Conservation (phyloP, 2,329 filamentous ascomycete species). For the Fusarium sp. region DNA sequence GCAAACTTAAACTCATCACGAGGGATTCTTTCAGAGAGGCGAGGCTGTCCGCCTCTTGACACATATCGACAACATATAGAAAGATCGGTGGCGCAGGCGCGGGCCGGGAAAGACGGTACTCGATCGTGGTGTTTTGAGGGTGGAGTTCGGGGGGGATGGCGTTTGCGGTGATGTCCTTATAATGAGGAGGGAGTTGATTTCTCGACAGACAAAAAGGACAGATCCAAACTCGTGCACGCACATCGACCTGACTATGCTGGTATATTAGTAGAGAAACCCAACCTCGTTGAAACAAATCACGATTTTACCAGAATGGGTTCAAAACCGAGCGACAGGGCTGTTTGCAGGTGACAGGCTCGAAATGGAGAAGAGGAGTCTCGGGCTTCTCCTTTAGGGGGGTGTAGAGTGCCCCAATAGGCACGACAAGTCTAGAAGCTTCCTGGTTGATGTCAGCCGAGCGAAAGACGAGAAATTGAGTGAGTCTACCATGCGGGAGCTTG, state of each 20-base stretch:
- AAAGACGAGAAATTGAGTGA: conserved; percentile 21
- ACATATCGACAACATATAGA: conserved; percentile 86
- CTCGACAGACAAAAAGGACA: conserved; percentile 88
- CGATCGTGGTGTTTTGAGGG: conserved; percentile 85
- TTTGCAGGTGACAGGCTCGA: conserved; percentile 97
- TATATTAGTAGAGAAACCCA: conserved; percentile 37
- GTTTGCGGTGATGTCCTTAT: conserved; percentile 88
- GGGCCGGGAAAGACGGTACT: conserved; percentile 82
- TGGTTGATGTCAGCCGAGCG: conserved; percentile 48
- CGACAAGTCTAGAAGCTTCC: conserved; percentile 94
- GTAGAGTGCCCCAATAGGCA: conserved; percentile 95
- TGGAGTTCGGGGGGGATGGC: conserved; percentile 86
- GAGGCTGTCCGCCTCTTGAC: conserved; percentile 87
- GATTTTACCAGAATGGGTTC: conserved; percentile 90
- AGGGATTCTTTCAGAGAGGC: conserved; percentile 85
- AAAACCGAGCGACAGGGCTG: conserved; percentile 93
- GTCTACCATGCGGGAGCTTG: conserved; percentile 92
- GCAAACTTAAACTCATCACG: conserved; percentile 83
- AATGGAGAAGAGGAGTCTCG: conserved; percentile 87
- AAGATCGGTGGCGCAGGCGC: conserved; percentile 90
- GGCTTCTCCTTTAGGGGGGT: conserved; percentile 95
- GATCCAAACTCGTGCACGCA: conserved; percentile 85
- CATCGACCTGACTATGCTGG: conserved; percentile 75
- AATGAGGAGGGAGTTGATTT: conserved; percentile 83
- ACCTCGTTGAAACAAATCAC: background rate